These are phyloP conservation scores for Gautieria morchelliformis DNA, from an alignment of 768 basidiomycete species.

Conservation along the genomic window DNA sequence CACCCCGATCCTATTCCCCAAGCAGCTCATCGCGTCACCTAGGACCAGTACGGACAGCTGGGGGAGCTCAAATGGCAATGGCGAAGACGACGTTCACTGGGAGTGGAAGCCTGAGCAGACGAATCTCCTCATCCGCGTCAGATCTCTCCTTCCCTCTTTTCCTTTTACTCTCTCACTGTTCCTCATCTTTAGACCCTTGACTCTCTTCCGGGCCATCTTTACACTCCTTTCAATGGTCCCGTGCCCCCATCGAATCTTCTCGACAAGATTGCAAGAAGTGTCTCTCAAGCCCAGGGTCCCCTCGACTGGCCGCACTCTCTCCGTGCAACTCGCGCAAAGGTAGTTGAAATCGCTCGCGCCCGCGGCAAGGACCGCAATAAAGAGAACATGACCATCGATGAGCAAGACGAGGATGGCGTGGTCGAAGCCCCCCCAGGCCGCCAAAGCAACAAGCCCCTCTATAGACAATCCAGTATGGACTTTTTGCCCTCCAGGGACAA, in stretches of 20 bases:
- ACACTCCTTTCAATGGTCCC: constrained; percentile 78
- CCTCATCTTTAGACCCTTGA: constrained; percentile 55
- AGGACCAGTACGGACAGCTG: constrained; percentile 76
- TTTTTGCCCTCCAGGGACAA: constrained; percentile 50
- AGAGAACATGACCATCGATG: constrained; percentile 31
- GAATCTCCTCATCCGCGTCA: constrained; percentile 54
- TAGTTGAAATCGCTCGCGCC: constrained; percentile 65
- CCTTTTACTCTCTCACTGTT: not conserved
- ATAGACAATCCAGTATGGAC: constrained; percentile 83
- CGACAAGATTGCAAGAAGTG: constrained; percentile 76
- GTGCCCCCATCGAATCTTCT: constrained; percentile 80
- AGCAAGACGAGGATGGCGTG: constrained; percentile 32
- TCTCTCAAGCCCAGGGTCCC: constrained; percentile 65
- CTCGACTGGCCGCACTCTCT: constrained; percentile 77
- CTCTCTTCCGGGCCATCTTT: constrained; percentile 71
- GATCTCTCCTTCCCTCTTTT: constrained; percentile 15
- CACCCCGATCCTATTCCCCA: constrained; percentile 41
- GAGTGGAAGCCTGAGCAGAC: constrained; percentile 74
- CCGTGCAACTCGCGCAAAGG: constrained; percentile 72
- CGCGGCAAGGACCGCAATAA: constrained; percentile 43
- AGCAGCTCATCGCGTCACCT: constrained; percentile 32
- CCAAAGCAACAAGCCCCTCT: constrained; percentile 34
- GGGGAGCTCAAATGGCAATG: constrained; percentile 68
- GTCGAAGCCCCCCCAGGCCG: not conserved
- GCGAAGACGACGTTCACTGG: constrained; percentile 47